Conservation (phyloP, 495 filamentous ascomycete genomes). For the Lophiotrema nucula region DNA sequence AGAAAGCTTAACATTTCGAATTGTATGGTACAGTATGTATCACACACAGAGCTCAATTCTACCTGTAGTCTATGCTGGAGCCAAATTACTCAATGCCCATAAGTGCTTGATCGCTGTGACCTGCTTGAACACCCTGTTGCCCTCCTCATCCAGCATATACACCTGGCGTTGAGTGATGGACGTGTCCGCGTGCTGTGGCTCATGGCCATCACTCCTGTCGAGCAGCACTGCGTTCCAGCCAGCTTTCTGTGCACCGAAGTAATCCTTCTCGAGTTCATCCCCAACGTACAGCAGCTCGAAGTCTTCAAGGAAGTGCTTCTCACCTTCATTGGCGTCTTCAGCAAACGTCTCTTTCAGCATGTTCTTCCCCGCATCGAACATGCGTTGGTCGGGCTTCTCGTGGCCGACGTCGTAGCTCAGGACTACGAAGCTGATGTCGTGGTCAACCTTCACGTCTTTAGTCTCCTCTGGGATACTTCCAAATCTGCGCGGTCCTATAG, state of each 20-base stretch:
- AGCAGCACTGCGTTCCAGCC: slow-evolving; percentile 64
- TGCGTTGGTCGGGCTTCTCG: slow-evolving; percentile 62
- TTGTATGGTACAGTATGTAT: no score
- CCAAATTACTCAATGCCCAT: slow-evolving; percentile 8
- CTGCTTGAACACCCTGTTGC: not conserved
- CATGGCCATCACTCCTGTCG: slow-evolving; percentile 37
- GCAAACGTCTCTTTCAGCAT: slow-evolving; percentile 29
- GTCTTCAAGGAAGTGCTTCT: slow-evolving; percentile 11
- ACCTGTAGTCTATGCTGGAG: not conserved
- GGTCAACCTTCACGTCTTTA: slow-evolving; percentile 19
- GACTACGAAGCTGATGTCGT: slow-evolving; percentile 64
- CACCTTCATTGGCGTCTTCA: not conserved
- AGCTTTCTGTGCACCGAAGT: slow-evolving; percentile 55
- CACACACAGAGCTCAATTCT: no score
- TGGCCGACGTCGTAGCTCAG: slow-evolving; percentile 72
- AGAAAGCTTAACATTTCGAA: no score
- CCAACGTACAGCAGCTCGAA: slow-evolving; percentile 65
- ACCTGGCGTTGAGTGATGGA: not conserved
- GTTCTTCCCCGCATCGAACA: slow-evolving; percentile 62
- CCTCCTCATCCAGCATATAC: not conserved
- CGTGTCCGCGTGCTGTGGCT: not conserved
- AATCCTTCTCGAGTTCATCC: slow-evolving; percentile 65
- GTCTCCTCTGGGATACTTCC: slow-evolving; percentile 2
- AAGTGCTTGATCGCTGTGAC: slow-evolving; percentile 15
- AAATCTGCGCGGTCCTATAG: slow-evolving; percentile 45